Percentiles rank a stretch among this genome's conserved stretches.
These are phyloP conservation scores for Blastocystis sp. DNA, from an alignment of 352 stramenopile genomes.

Conservation along the genomic window DNA sequence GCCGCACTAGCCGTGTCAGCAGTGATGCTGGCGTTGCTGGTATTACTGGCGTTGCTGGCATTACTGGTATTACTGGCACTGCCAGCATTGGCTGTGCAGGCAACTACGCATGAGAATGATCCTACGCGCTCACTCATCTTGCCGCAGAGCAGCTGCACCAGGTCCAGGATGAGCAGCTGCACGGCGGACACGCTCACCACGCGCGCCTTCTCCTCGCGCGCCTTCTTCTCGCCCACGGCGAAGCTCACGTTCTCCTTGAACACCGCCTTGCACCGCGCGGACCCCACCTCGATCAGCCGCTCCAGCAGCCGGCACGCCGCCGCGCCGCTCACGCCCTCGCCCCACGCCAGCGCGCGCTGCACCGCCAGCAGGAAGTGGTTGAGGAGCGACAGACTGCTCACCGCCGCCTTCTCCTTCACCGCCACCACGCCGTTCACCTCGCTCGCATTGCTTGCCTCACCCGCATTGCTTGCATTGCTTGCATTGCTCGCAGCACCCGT, in stretches of 20 bases:
- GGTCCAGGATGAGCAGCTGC: conserved; percentile 32
- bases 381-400: conserved; percentile 2
- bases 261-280: neutral
- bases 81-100: neutral
- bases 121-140: neutral
- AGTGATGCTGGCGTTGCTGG: neutral
- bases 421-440: conserved; percentile 20
- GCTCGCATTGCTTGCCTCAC: neutral
- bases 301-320: neutral
- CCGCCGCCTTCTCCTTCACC: neutral
- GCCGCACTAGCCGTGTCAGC: neutral
- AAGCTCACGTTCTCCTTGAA: neutral
- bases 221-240: conserved; percentile 25
- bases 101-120: neutral
- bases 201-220: neutral
- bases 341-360: neutral
- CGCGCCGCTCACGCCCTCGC: neutral
- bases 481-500: neutral
- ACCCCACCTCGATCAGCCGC: conserved; percentile 4
- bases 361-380: conserved; percentile 35
- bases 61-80: no score
- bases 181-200: conserved; percentile 1
- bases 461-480: neutral
- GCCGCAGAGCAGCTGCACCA: conserved; percentile 20
- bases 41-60: no score